These are phyloP conservation scores for Lithospermum erythrorhizon DNA, from an alignment of 257 asterid species.

Conservation along the genomic window DNA sequence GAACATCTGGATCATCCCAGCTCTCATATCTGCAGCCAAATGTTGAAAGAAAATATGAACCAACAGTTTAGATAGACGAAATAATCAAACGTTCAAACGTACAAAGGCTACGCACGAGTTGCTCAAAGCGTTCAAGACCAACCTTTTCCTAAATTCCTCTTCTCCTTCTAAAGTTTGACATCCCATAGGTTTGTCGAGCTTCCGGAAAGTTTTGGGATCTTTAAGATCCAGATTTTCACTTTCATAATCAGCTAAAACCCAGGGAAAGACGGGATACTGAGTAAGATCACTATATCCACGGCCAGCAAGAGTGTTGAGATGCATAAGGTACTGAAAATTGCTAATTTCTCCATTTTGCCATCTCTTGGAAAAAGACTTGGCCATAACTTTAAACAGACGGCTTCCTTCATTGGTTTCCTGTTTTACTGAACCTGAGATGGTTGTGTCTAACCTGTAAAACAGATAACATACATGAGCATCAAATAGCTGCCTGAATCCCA, in stretches of 20 bases:
- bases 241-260: slow-evolving; percentile 96
- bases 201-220: slow-evolving; percentile 84
- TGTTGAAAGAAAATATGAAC: neutral
- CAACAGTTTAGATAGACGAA: slow-evolving; percentile 9
- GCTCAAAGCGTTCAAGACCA: slow-evolving; percentile 10
- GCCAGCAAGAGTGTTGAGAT: slow-evolving; percentile 95
- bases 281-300: slow-evolving; percentile 99
- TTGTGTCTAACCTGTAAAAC: slow-evolving; percentile 72
- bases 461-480: slow-evolving; percentile 12
- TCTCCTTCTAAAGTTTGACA: slow-evolving; percentile 94
- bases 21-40: slow-evolving; percentile 64
- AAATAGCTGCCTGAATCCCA: slow-evolving; percentile 11
- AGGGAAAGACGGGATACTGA: slow-evolving; percentile 98
- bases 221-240: slow-evolving; percentile 74
- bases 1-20: slow-evolving; percentile 99
- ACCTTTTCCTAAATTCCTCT: slow-evolving; percentile 96
- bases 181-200: slow-evolving; percentile 92
- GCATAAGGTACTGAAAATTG: slow-evolving; percentile 98
- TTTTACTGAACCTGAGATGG: slow-evolving; percentile 84
- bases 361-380: slow-evolving; percentile 92
- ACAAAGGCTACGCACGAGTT: slow-evolving; percentile 5
- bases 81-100: neutral
- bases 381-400: slow-evolving; percentile 95
- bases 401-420: slow-evolving; percentile 95
- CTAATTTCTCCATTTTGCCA: slow-evolving; percentile 99